Evolutionary conservation across 1,139 yeast genomes (phyloP), one percentile per base, ranked within the genome.

Genomic region (Zygotorulaspora mrakii): DNA sequence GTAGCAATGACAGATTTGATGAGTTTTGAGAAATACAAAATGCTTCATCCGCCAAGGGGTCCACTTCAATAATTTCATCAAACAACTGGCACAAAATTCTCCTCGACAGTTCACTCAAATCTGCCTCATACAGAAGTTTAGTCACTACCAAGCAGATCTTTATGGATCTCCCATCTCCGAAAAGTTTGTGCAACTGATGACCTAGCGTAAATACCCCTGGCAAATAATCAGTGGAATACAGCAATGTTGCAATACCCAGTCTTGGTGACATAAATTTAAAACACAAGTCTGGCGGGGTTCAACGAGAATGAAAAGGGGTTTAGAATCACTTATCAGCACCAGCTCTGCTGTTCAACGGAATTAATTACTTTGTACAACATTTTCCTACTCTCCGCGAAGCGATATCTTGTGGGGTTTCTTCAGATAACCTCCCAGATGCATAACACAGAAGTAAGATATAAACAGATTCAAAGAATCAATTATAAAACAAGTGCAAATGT

Each of bases 171-270:
- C 36, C 25, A 5, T 37, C 39, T 11, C 43, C 23, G 14, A 52
- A 32, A 8, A 53, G 20, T 17, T 42, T 48, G 23, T 47, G 46
- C 20, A 57, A 31, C 34, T 53, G 59, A 25, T 43, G 48, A 5
- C 79, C 89, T 33, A 86, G 63, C 0, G 84, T 79, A 26, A 83
- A 65, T 0, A 86, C 82, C 5, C 96, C 96, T 0, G 94, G 86
- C 14, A 86, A 63, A 60, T 88, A 88, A 23, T 71, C 70, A 29
- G 77, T 70, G 37, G 78, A 74, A 56, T 80, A 79, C 26, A 88
- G 66, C 26, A 87, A 68, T 1, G 95, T 80, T 33, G 77, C 79
- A 51, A 79, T 72, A 12, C 88, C 94, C 24, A 51, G 21, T 32
- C 36, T 39, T 21, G 35, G 23, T 10, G 24, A n/a, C 23, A 20